Conservation (phyloP, 2,329 filamentous ascomycete genomes). For the Sporothrix globosa region DNA sequence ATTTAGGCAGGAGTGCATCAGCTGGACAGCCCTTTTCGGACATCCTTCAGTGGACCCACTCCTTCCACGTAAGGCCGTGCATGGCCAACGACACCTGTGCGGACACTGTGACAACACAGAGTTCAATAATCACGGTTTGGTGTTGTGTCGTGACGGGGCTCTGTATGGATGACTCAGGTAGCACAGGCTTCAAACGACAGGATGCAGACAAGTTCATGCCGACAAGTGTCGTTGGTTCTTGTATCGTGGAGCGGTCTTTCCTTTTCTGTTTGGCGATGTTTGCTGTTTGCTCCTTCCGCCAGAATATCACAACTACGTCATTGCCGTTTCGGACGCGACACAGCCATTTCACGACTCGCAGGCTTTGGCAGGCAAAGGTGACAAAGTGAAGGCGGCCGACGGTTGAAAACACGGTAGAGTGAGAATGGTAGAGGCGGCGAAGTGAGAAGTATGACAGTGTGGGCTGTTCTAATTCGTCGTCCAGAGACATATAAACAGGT, state of each 20-base stretch:
- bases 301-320: conserved; percentile 23
- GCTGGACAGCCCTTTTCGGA: conserved; percentile 10
- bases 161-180: conserved; percentile 22
- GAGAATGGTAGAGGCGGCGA: background rate
- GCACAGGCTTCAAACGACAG: background rate
- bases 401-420: background rate
- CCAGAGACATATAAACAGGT: background rate
- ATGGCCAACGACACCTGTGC: background rate
- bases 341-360: background rate
- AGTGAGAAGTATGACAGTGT: background rate
- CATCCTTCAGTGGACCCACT: conserved; percentile 12
- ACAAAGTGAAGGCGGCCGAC: background rate
- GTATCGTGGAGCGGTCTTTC: background rate
- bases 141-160: conserved; percentile 4
- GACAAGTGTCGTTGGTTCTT: background rate
- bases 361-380: background rate
- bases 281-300: conserved; percentile 1
- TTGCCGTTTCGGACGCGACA: conserved; percentile 15
- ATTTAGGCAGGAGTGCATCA: conserved; percentile 20
- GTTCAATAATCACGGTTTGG: background rate
- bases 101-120: conserved; percentile 2
- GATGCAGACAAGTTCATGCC: background rate
- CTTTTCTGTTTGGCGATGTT: background rate
- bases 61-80: background rate
- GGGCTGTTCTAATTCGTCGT: too few relatives aligned